Evolutionary conservation across 1,284 basidiomycete genomes (phyloP), one percentile per base, ranked within the genome.

Genomic region (Cryptococcus jaspeensis): DNA sequence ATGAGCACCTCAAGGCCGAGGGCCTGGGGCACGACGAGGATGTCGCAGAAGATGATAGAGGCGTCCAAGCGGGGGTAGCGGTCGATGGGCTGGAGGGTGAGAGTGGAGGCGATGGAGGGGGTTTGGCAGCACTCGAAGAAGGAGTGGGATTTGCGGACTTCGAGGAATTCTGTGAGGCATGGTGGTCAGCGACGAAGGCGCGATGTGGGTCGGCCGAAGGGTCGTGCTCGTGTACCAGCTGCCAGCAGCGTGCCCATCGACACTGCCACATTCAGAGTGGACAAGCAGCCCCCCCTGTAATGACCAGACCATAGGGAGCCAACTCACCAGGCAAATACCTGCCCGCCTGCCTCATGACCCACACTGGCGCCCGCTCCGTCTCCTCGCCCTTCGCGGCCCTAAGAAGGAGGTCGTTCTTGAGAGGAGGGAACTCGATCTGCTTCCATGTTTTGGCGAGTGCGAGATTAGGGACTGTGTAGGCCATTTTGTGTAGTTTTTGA

Each of bases 321-420:
- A n/a, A 77, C 81, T 77, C 70, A 92, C 92, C 93, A 77, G 93
- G 93, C 50, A 97, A 84, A 78, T 96, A 96, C 53, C 94, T 84
- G 45, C 95, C 94, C 20, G 96, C 96, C 76, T 99, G 95, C 36
- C 96, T 85, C 95, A 99, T 99, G 60, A 98, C 90, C 95, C 95
- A 99, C 60, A 96, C 92, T 13, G 95, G 95, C 2, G 95, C 92
- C 56, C 91, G 85, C 70, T 91, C 89, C 0, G 92, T 94, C 74
- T 85, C 81, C 78, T 95, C 87, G 13, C 92, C 91, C 75, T 85
- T 79, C 52, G 95, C 94, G 52, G 95, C 94, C 40, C 92, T 85
- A 56, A 99, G 78, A 46, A 97, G 77, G 52, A 97, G 82, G 73
- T 98, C 92, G 76, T 98, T 98, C 73, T 87, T 87, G 65, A 97